Percentiles rank a stretch among this genome's conserved stretches.
phyloP scores from a whole-genome alignment of 441 rosid species.

The Mallotus repandus region DNA sequence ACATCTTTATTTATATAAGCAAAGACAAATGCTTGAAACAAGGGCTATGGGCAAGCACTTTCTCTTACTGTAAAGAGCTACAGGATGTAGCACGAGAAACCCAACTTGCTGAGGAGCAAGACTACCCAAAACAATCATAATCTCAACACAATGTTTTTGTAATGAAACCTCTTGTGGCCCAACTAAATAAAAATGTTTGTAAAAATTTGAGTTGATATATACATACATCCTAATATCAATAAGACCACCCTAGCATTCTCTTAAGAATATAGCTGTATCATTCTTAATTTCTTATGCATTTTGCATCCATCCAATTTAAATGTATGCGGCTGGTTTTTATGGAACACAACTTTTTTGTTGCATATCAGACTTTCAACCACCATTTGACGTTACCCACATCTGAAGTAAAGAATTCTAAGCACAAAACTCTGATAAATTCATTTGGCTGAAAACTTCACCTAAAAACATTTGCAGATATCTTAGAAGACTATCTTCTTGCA shows the following conservation, averaged over 20 bases:
- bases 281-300: too few species aligned
- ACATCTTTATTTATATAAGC: too few species aligned
- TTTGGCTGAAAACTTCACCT: slow-evolving; percentile 4
- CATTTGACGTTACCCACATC: background rate
- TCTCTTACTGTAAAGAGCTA: too few species aligned
- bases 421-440: background rate
- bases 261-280: background rate
- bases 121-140: too few species aligned
- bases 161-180: too few species aligned
- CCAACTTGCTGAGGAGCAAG: too few species aligned
- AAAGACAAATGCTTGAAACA: too few species aligned
- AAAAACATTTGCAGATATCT: background rate
- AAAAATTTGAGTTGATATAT: too few species aligned
- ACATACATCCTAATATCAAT: background rate
- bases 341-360: background rate
- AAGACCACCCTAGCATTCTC: background rate
- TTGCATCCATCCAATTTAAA: background rate
- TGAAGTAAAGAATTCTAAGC: background rate
- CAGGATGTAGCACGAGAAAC: too few species aligned
- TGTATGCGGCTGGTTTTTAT: background rate
- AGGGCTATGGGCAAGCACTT: too few species aligned
- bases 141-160: too few species aligned
- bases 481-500: slow-evolving; percentile 15
- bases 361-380: background rate
- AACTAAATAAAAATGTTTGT: too few species aligned